Evolutionary conservation across 1,139 yeast species (phyloP), one percentile per base, ranked within the genome.

Genomic region (Protomyces macrosporus): DNA sequence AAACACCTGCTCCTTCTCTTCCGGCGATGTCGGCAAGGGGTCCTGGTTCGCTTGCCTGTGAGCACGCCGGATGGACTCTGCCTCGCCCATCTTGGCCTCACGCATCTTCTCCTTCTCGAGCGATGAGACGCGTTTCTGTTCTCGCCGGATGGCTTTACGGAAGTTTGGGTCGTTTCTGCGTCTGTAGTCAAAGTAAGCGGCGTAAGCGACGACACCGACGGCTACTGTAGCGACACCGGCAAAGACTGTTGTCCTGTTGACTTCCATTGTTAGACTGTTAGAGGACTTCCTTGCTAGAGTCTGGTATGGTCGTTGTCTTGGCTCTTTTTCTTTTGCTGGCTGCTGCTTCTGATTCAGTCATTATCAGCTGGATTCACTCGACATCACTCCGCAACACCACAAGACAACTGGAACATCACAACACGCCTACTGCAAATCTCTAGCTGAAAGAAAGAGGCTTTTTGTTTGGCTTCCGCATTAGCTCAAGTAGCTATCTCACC

Each of bases 101-200:
- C 83, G 82, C 62, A 82, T 82, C 72, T 81, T 77, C 72, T 84
- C 84, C 71, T 82, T 74, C 81, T 82, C 72, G 79, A 61, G 54
- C 36, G 53, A 35, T n/a, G 65, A 66, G 37, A 64, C 51, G 12
- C 64, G 52, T 80, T 78, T 75, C 72, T 83, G 84, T 68, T 80
- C 66, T 85, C 82, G 51, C 54, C 66, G 56, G 30, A 65, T 33
- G 12, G 60, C 56, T 14, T 64, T 53, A 81, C 98, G 88, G 82
- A 93, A 93, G 61, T 84, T 87, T 32, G 87, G 76, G 65, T 88
- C 84, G 76, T 81, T 81, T 79, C 98, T 88, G 78, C 98, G 89
- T 77, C 82, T 83, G 80, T 90, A 88, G 77, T 93, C 98, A 73
- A 93, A 93, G 79, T 89, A 93, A 55, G 84, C 79, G 65, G 95